Conservation (phyloP, 2,329 filamentous ascomycete genomes). For the Colletotrichum sp. region DNA sequence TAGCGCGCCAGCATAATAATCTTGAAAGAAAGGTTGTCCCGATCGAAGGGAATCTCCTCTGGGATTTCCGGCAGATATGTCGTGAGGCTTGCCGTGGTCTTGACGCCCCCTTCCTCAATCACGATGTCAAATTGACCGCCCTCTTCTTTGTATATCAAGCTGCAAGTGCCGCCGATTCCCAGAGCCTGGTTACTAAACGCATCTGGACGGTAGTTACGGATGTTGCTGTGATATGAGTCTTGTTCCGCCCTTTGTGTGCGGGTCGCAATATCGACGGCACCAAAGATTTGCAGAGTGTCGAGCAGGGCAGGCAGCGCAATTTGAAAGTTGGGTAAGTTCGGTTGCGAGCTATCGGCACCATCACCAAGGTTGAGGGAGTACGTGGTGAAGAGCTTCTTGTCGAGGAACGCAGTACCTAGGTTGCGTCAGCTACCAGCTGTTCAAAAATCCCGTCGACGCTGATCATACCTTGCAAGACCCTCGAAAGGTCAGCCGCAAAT, state of each 20-base stretch:
- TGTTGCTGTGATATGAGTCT: constrained; percentile 66
- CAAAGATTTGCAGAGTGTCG: constrained; percentile 95
- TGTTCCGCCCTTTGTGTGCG: constrained; percentile 63
- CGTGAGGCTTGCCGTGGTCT: constrained; percentile 86
- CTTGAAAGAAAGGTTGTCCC: constrained; percentile 82
- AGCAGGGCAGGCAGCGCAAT: constrained; percentile 87
- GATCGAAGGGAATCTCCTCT: constrained; percentile 88
- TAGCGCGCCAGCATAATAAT: constrained; percentile 88
- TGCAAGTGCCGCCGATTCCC: constrained; percentile 85
- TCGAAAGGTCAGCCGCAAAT: constrained; percentile 86
- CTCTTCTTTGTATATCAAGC: constrained; percentile 75
- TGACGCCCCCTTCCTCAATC: constrained; percentile 84
- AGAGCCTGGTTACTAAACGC: constrained; percentile 86
- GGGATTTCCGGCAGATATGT: constrained; percentile 81
- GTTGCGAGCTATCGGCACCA: constrained; percentile 41
- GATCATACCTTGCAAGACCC: constrained; percentile 83
- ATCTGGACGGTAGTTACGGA: constrained; percentile 67
- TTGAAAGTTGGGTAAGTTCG: constrained; percentile 74
- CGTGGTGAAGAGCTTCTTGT: constrained; percentile 86
- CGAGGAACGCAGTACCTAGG: constrained; percentile 70
- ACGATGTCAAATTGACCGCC: constrained; percentile 85
- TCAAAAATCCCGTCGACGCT: not conserved
- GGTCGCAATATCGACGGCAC: constrained; percentile 73
- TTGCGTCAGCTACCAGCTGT: not conserved
- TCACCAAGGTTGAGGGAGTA: constrained; percentile 70